Percentiles rank a stretch among this genome's conserved stretches.
Conservation (phyloP, 352 stramenopile genomes). For the Globisporangium apiculatum region DNA sequence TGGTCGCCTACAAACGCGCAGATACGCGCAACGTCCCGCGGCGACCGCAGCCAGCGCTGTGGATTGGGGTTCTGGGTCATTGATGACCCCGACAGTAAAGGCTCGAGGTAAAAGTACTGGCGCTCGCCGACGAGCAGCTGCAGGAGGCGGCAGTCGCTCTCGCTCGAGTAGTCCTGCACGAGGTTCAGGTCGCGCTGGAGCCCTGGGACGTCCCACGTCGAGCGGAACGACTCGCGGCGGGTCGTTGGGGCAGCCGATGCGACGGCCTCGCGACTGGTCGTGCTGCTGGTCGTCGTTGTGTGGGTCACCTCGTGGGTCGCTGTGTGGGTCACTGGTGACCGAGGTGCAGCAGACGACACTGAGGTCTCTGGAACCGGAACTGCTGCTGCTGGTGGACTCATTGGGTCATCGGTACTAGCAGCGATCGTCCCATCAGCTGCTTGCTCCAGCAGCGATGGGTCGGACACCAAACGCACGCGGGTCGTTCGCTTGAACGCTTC, state of each 20-base stretch:
- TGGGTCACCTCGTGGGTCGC: too few species aligned
- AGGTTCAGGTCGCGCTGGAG: conserved; percentile 61
- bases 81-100: conserved; percentile 12
- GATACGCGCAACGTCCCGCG: conserved; percentile 31
- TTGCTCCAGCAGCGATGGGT: too few species aligned
- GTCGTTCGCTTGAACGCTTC: conserved; percentile 30
- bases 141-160: conserved; percentile 58
- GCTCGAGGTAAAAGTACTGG: conserved; percentile 77
- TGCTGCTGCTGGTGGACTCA: background rate
- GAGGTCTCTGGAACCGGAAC: background rate
- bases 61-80: too few species aligned
- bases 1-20: conserved; percentile 24
- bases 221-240: conserved; percentile 39
- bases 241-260: conserved; percentile 3
- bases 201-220: conserved; percentile 49
- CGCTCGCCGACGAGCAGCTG: conserved; percentile 52
- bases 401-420: too few species aligned
- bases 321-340: too few species aligned
- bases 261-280: background rate
- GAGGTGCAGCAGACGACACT: background rate
- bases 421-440: too few species aligned
- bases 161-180: conserved; percentile 68
- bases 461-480: conserved; percentile 1
- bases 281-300: background rate
- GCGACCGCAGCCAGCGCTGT: conserved; percentile 28